A percentile compares a stretch with the other conserved stretches of the same genome.
These are phyloP conservation scores for Triangularia verruculosa DNA, from an alignment of 2,329 filamentous ascomycete genomes.

Conservation along the genomic window DNA sequence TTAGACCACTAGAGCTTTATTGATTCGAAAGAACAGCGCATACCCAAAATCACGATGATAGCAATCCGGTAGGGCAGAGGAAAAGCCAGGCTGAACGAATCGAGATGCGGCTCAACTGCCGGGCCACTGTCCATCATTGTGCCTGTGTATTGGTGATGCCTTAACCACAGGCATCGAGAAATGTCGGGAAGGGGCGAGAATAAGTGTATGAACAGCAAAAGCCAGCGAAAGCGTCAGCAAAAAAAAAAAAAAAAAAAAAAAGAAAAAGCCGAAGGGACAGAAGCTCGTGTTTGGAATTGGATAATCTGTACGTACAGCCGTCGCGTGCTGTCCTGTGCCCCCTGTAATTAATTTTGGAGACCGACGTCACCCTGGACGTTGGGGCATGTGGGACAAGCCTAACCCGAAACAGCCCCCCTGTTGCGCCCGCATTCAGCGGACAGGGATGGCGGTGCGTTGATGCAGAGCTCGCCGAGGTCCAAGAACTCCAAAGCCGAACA, in stretches of 20 bases:
- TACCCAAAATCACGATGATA: constrained; percentile 81
- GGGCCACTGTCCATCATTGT: constrained; percentile 74
- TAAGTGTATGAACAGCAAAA: not conserved
- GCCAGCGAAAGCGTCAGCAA: not conserved
- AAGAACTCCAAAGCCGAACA: not conserved
- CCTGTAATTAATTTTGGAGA: constrained; percentile 3
- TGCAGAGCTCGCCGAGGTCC: constrained; percentile 3
- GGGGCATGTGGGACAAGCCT: not conserved
- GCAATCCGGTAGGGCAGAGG: constrained; percentile 88
- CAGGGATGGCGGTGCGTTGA: not conserved
- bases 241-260: not conserved
- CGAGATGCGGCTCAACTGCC: constrained; percentile 67
- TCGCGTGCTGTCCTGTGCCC: constrained; percentile 4
- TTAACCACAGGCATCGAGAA: constrained; percentile 22
- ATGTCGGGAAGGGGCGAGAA: constrained; percentile 2
- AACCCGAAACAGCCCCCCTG: not conserved
- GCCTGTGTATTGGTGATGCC: constrained; percentile 15
- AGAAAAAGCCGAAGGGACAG: not conserved
- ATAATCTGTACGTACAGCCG: not conserved
- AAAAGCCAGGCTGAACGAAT: constrained; percentile 82
- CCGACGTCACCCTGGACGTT: constrained; percentile 1
- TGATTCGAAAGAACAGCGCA: constrained; percentile 26
- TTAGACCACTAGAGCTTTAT: not conserved
- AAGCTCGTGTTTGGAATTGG: constrained; percentile 6
- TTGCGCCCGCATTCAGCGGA: not conserved